Evolutionary conservation across 768 basidiomycete species (phyloP).

Genomic region (Amanita jacksonii): DNA sequence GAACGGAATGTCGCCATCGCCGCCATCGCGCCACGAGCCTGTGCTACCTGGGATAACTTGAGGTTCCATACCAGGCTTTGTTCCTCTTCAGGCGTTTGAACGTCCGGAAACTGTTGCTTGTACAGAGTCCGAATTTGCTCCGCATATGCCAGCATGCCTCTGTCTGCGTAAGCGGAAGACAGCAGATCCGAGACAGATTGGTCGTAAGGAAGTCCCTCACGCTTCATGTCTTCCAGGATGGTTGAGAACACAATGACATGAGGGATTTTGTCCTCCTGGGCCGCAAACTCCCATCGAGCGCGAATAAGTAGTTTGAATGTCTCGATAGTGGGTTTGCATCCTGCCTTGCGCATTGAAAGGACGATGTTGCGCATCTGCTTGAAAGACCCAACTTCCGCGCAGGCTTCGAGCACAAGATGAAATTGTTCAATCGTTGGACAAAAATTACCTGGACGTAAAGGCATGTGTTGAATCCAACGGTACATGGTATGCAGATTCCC

Average conservation of each 20-base stretch:
- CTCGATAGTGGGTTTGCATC: slow-evolving; percentile 33
- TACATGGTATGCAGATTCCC: slow-evolving; percentile 34
- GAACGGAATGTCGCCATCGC: slow-evolving; percentile 27
- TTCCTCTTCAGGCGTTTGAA: slow-evolving; percentile 11
- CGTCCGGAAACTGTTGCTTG: slow-evolving; percentile 16
- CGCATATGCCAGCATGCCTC: slow-evolving; percentile 26
- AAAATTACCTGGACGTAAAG: slow-evolving; percentile 34
- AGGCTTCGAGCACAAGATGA: slow-evolving; percentile 40
- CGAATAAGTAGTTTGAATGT: slow-evolving; percentile 43
- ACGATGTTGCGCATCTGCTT: slow-evolving; percentile 26
- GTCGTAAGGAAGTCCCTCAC: slow-evolving; percentile 34
- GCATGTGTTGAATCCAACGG: slow-evolving; percentile 47
- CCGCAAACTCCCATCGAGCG: slow-evolving; percentile 26
- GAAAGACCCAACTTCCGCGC: slow-evolving; percentile 21
- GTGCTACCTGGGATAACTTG: slow-evolving; percentile 8
- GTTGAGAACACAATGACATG: slow-evolving; percentile 25
- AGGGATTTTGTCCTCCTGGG: slow-evolving; percentile 19
- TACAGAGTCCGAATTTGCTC: slow-evolving; percentile 31
- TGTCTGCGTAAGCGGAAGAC: slow-evolving; percentile 32
- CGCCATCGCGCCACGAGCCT: slow-evolving; percentile 8
- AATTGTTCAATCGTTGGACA: slow-evolving; percentile 44
- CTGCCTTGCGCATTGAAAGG: slow-evolving; percentile 26
- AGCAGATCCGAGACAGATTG: slow-evolving; percentile 30
- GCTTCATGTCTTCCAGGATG: slow-evolving; percentile 38
- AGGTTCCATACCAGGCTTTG: slow-evolving; percentile 11